Base-by-base conservation (phyloP, 257 asterid species). In the Solanum lignicaule region DNA sequence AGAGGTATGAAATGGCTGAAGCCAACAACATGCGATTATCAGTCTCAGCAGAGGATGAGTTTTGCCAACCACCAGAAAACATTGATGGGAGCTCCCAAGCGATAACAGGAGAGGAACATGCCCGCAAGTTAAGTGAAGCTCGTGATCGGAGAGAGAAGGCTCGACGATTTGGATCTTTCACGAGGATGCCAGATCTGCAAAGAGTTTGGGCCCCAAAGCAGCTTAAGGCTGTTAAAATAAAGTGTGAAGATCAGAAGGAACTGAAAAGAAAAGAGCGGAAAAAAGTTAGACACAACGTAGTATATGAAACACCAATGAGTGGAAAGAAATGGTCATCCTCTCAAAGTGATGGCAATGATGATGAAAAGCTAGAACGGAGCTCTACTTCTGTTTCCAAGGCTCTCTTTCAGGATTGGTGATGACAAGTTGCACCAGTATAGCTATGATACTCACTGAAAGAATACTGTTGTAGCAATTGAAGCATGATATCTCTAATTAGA, bases 121-220 rank as follows among this genome's bases (percentile, higher is more conserved):
- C 91, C 12, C 96, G 87, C 85, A 93, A 88, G 88, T 87, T 97
- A 38, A 94, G 87, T 62, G 95, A 95, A 91, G 99, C 99, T 55
- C 97, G 93, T 2, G 96, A 94, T 89, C 92, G 90, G 86, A 91
- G 99, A 90, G 98, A 94, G 87, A 91, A 92, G 89, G 94, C 97
- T 27, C 88, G 93, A 84, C 92, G 94, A 88, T 89, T 83, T 76
- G 93, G 90, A 38, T 93, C 91, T 58, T 95, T 92, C 69, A 76
- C 93, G 3, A 89, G 93, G 92, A 92, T 92, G 87, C 94, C 93
- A 27, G 98, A 93, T 90, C 88, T 96, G 90, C 99, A 94, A 91
- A 93, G 99, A 91, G 98, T 97, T 9, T 94, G 98, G 98, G 98
- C 98, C 35, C 98, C 98, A 62, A 95, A 92, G 91, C 95, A 89